Percentiles rank a stretch among this genome's conserved stretches.
These are phyloP conservation scores for Amaranthus tricolor DNA, from an alignment of 179 eudicot species.

Conservation along the genomic window DNA sequence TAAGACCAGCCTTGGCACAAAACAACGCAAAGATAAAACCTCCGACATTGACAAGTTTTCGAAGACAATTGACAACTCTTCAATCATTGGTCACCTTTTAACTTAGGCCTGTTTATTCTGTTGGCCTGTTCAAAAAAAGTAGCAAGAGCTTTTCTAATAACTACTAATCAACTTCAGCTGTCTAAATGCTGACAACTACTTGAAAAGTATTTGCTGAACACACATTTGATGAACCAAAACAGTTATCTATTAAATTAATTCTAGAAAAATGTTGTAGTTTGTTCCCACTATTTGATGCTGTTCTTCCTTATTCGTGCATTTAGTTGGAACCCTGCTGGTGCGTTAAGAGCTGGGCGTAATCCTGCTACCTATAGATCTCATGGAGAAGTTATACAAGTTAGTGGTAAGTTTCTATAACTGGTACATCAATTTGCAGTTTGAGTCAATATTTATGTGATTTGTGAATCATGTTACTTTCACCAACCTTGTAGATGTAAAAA, in stretches of 20 bases:
- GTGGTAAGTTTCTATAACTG: conserved; percentile 48
- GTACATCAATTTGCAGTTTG: neutral
- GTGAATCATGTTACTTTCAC: neutral
- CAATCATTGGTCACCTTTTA: too few relatives aligned
- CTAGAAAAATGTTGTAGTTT: neutral
- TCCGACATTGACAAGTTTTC: too few relatives aligned
- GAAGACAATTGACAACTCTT: too few relatives aligned
- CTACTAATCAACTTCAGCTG: neutral
- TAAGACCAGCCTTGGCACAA: too few relatives aligned
- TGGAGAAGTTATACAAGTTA: conserved; percentile 63
- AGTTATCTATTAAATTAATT: neutral
- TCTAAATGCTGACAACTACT: neutral
- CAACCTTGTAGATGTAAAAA: neutral
- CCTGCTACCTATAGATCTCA: conserved; percentile 76
- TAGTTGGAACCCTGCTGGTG: conserved; percentile 99
- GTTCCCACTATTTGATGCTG: neutral
- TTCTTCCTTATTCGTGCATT: conserved; percentile 16
- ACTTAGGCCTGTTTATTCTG: too few relatives aligned
- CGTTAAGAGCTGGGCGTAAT: conserved; percentile 81
- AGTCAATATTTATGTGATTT: neutral
- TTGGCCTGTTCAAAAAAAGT: too few relatives aligned
- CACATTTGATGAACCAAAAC: neutral
- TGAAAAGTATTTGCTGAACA: neutral
- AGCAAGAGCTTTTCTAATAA: too few relatives aligned
- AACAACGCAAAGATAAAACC: too few relatives aligned